Evolutionary conservation across 805 yeast species (phyloP).

Genomic region (Myxozyma neglecta): DNA sequence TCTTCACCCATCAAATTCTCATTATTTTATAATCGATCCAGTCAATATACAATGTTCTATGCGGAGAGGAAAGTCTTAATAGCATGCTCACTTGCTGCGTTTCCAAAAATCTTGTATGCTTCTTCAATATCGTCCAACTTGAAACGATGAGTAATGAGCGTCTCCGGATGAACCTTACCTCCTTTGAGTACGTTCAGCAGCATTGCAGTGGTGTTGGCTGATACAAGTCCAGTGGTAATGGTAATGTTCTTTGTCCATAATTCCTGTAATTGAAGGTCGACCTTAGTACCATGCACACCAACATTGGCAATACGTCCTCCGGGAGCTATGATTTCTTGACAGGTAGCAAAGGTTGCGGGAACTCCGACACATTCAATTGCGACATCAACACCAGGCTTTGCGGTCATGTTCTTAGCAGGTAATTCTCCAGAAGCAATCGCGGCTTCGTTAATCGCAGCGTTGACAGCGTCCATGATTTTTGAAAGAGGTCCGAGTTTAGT

Average conservation of each 20-base stretch:
- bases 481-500: constrained; percentile 3
- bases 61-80: constrained; percentile 25
- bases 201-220: constrained; percentile 28
- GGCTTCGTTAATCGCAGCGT: neutral
- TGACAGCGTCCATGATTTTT: constrained; percentile 16
- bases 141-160: constrained; percentile 30
- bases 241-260: constrained; percentile 25
- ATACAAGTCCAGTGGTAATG: constrained; percentile 26
- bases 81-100: constrained; percentile 28
- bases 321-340: constrained; percentile 23
- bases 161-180: constrained; percentile 22
- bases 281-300: constrained; percentile 27
- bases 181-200: constrained; percentile 18
- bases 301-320: constrained; percentile 31
- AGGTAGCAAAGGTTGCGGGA: constrained; percentile 20
- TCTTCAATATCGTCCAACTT: constrained; percentile 23
- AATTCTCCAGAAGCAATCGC: neutral
- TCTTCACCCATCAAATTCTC: too few species aligned
- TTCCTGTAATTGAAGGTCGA: constrained; percentile 19
- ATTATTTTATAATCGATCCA: neutral
- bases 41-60: neutral
- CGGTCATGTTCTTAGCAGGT: constrained; percentile 8
- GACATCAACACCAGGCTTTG: constrained; percentile 29
- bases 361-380: constrained; percentile 30
- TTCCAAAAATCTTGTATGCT: constrained; percentile 30